Evolutionary conservation across 768 basidiomycete species (phyloP).

Genomic region (Lentinula raphanica): DNA sequence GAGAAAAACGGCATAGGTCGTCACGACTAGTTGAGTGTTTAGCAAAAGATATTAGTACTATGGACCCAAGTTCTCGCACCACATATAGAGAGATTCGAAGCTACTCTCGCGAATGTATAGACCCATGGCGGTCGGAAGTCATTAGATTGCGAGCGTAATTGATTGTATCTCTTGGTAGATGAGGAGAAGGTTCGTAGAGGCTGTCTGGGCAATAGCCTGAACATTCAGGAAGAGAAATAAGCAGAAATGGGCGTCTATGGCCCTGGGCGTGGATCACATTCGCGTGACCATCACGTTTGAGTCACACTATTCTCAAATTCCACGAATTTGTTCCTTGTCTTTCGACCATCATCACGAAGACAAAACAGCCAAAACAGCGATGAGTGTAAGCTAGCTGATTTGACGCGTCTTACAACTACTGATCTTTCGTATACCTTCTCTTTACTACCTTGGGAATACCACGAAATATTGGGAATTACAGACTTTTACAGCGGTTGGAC

Average conservation of each 20-base stretch:
- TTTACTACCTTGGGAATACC: background rate
- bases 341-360: background rate
- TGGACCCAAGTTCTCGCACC: slow-evolving; percentile 28
- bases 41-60: background rate
- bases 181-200: background rate
- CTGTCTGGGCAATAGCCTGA: background rate
- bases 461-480: background rate
- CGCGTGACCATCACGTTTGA: background rate
- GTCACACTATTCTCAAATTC: background rate
- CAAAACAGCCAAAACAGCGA: background rate
- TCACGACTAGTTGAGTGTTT: slow-evolving; percentile 31
- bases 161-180: background rate
- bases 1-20: slow-evolving; percentile 54
- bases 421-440: background rate
- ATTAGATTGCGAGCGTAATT: background rate
- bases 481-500: slow-evolving; percentile 2
- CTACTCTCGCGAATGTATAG: slow-evolving; percentile 44
- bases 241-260: too few species aligned
- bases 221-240: background rate
- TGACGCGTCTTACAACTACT: background rate
- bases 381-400: background rate
- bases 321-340: background rate
- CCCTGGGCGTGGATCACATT: background rate
- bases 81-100: slow-evolving; percentile 53
- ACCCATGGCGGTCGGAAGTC: slow-evolving; percentile 63